Percentiles rank a stretch among this genome's conserved stretches.
These are phyloP conservation scores for Solanum sejunctum DNA, from an alignment of 257 asterid species.

Conservation along the genomic window DNA sequence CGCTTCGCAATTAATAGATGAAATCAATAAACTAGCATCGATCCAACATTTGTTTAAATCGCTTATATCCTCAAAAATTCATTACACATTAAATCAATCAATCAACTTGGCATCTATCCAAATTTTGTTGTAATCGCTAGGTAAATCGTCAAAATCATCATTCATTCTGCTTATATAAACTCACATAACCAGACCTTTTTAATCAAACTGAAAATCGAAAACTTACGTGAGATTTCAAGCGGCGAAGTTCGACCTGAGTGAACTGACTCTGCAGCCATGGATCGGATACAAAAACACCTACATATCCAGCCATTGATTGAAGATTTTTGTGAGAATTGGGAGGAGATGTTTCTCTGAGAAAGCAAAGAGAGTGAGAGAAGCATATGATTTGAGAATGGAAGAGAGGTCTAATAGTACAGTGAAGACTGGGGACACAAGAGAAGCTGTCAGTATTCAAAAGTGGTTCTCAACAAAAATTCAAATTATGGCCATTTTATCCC, in stretches of 20 bases:
- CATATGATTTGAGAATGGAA: conserved; percentile 5
- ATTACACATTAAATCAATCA: not conserved
- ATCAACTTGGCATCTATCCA: not conserved
- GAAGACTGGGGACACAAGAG: conserved; percentile 33
- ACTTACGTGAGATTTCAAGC: conserved; percentile 69
- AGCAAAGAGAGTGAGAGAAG: not conserved
- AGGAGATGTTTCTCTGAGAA: not conserved
- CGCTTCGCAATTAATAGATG: not conserved
- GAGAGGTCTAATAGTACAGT: conserved; percentile 20
- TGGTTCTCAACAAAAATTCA: conserved; percentile 16
- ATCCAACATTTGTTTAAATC: not conserved
- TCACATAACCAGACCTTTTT: not conserved
- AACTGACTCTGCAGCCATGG: conserved; percentile 97
- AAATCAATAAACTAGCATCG: not conserved
- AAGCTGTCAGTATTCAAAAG: conserved; percentile 52
- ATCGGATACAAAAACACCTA: conserved; percentile 81
- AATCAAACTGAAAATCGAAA: not conserved
- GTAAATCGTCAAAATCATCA: no score
- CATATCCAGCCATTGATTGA: conserved; percentile 57
- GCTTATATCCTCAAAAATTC: not conserved
- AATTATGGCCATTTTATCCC: conserved; percentile 30
- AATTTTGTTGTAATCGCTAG: not conserved
- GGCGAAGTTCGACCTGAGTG: conserved; percentile 90
- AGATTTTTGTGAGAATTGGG: not conserved
- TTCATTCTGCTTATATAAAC: not conserved